Percentiles rank a stretch among this genome's conserved stretches.
Conservation (phyloP, 345 rosid genomes). For the Dovyalis caffra region DNA sequence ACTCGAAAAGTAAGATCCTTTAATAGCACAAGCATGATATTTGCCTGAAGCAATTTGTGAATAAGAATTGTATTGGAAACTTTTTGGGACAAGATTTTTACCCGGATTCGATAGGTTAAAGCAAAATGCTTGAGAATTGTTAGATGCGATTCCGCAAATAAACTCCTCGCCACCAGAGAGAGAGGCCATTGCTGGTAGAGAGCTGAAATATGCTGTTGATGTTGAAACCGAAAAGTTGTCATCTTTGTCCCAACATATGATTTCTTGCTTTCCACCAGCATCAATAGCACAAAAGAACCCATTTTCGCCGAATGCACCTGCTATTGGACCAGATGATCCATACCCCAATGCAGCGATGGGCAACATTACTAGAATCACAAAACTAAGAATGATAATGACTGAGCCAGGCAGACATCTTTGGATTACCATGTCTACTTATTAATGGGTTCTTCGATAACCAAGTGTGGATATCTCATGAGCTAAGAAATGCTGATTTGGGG, state of each 20-base stretch:
- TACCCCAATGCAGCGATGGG: constrained; percentile 48
- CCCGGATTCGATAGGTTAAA: constrained; percentile 50
- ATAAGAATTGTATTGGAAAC: constrained; percentile 52
- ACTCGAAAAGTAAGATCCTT: constrained; percentile 77
- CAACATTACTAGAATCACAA: constrained; percentile 25
- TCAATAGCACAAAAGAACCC: constrained; percentile 96
- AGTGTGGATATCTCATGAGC: not conserved
- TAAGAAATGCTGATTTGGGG: not conserved
- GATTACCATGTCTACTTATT: constrained; percentile 1
- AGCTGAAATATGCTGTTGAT: constrained; percentile 26
- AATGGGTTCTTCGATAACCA: not conserved
- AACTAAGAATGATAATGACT: constrained; percentile 4
- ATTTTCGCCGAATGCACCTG: constrained; percentile 69
- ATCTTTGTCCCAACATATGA: constrained; percentile 78
- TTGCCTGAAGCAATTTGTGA: constrained; percentile 80
- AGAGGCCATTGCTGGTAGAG: constrained; percentile 58
- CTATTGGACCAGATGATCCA: constrained; percentile 79
- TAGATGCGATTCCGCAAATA: constrained; percentile 69
- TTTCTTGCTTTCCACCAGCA: constrained; percentile 79
- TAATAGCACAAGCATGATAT: constrained; percentile 76
- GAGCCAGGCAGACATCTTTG: not conserved
- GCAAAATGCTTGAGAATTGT: constrained; percentile 68
- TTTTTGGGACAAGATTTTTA: constrained; percentile 61
- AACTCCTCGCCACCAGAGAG: constrained; percentile 80
- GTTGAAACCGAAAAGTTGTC: constrained; percentile 34